Conservation (phyloP, 2,329 filamentous ascomycete species). For the Diaporthe vaccinii region DNA sequence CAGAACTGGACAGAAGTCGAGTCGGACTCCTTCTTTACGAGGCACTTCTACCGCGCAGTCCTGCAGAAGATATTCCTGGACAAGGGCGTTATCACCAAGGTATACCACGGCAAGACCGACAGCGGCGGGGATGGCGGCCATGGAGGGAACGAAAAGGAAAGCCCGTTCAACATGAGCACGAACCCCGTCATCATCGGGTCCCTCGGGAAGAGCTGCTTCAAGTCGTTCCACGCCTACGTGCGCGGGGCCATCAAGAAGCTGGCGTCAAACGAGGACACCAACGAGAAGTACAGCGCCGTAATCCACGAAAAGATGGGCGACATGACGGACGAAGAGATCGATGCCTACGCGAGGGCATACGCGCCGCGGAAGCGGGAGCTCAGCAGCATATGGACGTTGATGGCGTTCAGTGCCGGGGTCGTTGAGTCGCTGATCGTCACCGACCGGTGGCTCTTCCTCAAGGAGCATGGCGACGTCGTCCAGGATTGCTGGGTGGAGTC, state of each 20-base stretch:
- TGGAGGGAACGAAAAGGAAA: constrained; percentile 46
- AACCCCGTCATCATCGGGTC: constrained; percentile 90
- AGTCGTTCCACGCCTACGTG: constrained; percentile 81
- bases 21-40: constrained; percentile 88
- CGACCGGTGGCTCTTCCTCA: constrained; percentile 90
- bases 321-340: constrained; percentile 82
- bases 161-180: constrained; percentile 70
- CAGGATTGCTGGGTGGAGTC: constrained; percentile 89
- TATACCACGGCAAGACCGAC: constrained; percentile 56
- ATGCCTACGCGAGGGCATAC: constrained; percentile 76
- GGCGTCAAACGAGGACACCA: constrained; percentile 67
- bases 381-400: constrained; percentile 90
- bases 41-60: constrained; percentile 92
- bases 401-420: constrained; percentile 93
- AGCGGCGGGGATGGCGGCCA: too few species aligned
- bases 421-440: constrained; percentile 91
- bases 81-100: constrained; percentile 77
- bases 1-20: constrained; percentile 89
- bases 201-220: constrained; percentile 83
- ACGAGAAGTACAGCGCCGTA: constrained; percentile 66
- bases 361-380: constrained; percentile 80
- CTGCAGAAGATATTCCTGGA: constrained; percentile 95
- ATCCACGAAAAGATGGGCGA: constrained; percentile 75
- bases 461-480: constrained; percentile 79
- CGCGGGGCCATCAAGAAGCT: constrained; percentile 86